A percentile compares a stretch with the other conserved stretches of the same genome.
Conservation (phyloP, 2,329 filamentous ascomycete genomes). For the Neopestalotiopsis sp. region DNA sequence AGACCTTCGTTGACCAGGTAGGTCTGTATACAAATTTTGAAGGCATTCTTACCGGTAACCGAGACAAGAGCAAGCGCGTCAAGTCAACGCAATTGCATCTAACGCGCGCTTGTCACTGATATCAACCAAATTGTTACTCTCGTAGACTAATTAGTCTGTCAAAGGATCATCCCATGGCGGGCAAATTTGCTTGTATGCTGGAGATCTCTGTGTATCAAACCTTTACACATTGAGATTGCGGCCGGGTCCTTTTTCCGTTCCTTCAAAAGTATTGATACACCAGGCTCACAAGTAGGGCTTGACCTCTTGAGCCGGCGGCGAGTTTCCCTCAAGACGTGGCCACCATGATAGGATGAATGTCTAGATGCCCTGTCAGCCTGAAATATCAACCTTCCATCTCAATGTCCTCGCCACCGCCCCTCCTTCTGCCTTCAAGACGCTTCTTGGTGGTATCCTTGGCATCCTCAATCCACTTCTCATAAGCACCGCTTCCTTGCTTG, state of each 20-base stretch:
- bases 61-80: conserved; percentile 1
- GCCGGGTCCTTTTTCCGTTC: too few relatives aligned
- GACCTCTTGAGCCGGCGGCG: too few relatives aligned
- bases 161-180: background rate
- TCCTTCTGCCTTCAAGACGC: conserved; percentile 42
- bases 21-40: too few relatives aligned
- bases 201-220: too few relatives aligned
- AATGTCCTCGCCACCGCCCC: conserved; percentile 44
- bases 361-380: background rate
- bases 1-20: background rate
- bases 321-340: too few relatives aligned
- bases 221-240: too few relatives aligned
- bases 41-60: too few relatives aligned
- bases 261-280: too few relatives aligned
- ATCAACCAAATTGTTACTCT: background rate
- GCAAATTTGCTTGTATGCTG: background rate
- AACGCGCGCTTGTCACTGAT: conserved; percentile 1
- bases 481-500: conserved; percentile 66
- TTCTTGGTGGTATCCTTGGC: conserved; percentile 62
- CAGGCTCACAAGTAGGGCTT: too few relatives aligned
- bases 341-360: background rate
- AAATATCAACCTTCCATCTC: conserved; percentile 43
- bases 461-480: conserved; percentile 75
- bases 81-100: background rate
- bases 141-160: background rate